Evolutionary conservation across 768 basidiomycete species (phyloP).

Genomic region (Suillus variegatus): DNA sequence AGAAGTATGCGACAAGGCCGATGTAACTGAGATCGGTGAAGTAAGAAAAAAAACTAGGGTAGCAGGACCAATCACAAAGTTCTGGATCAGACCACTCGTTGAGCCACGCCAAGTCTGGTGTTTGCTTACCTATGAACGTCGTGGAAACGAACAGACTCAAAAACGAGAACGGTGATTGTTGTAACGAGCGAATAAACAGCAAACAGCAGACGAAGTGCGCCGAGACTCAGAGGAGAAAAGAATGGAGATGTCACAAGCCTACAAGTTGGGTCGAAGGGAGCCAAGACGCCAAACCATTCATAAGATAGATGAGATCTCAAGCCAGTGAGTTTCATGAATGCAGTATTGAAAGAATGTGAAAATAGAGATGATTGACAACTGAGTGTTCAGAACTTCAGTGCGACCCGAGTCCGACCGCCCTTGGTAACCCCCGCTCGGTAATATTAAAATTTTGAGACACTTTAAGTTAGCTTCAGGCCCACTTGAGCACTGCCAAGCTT

Average conservation of each 20-base stretch:
- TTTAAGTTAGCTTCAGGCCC: background rate
- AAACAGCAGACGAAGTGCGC: conserved; percentile 44
- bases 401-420: too few species aligned
- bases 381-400: too few species aligned
- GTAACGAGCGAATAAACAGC: conserved; percentile 50
- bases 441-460: background rate
- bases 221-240: conserved; percentile 46
- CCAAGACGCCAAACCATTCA: conserved; percentile 34
- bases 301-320: conserved; percentile 14
- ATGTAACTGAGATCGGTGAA: conserved; percentile 66
- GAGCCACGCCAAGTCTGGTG: conserved; percentile 12
- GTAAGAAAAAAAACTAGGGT: conserved; percentile 57
- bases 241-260: conserved; percentile 41
- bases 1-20: conserved; percentile 64
- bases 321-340: conserved; percentile 12
- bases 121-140: conserved; percentile 34
- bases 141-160: conserved; percentile 31
- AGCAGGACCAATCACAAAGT: conserved; percentile 6
- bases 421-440: background rate
- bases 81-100: background rate
- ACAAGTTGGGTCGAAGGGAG: conserved; percentile 42
- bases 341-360: background rate
- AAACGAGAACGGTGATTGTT: conserved; percentile 37
- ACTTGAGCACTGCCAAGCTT: background rate
- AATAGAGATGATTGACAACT: background rate